These are phyloP conservation scores for Cadophora gregata DNA, from an alignment of 2,329 filamentous ascomycete genomes.

Conservation along the genomic window DNA sequence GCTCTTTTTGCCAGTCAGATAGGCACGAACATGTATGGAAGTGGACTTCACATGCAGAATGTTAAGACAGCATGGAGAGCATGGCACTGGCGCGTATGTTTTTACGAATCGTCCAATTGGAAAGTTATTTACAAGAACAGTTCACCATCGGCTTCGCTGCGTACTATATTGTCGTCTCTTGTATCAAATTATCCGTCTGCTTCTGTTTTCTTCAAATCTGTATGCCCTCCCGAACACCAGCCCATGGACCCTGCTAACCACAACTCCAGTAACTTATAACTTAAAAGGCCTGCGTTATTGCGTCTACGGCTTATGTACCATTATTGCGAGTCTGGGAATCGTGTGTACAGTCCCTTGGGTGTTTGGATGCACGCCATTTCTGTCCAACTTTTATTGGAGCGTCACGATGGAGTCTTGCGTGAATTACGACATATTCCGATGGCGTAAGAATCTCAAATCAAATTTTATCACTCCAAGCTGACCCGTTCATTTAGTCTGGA, in stretches of 20 bases:
- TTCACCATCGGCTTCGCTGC: constrained; percentile 39
- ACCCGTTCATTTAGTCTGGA: constrained; percentile 36
- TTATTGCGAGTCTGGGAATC: constrained; percentile 39
- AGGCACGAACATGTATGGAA: constrained; percentile 37
- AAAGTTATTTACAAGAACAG: constrained; percentile 16
- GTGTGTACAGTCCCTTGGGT: constrained; percentile 35
- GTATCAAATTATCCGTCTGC: constrained; percentile 43
- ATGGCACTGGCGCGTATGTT: constrained; percentile 39
- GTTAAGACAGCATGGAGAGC: constrained; percentile 35
- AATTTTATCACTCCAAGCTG: not conserved
- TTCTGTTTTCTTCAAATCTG: constrained; percentile 42
- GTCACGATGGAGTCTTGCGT: constrained; percentile 36
- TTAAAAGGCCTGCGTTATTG: constrained; percentile 34
- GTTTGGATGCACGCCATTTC: constrained; percentile 39
- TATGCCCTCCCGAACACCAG: constrained; percentile 27
- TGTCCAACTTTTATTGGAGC: constrained; percentile 40
- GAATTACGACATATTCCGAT: constrained; percentile 42
- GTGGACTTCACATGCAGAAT: constrained; percentile 40
- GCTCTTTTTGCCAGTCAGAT: constrained; percentile 39
- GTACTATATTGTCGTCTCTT: constrained; percentile 40
- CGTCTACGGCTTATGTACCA: constrained; percentile 35
- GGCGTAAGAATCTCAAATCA: constrained; percentile 30
- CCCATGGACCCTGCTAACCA: not conserved
- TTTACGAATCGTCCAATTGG: not conserved
- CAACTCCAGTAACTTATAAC: constrained; percentile 36